phyloP scores from a whole-genome alignment of 148 eudicot species.

The Simmondsia chinensis region DNA sequence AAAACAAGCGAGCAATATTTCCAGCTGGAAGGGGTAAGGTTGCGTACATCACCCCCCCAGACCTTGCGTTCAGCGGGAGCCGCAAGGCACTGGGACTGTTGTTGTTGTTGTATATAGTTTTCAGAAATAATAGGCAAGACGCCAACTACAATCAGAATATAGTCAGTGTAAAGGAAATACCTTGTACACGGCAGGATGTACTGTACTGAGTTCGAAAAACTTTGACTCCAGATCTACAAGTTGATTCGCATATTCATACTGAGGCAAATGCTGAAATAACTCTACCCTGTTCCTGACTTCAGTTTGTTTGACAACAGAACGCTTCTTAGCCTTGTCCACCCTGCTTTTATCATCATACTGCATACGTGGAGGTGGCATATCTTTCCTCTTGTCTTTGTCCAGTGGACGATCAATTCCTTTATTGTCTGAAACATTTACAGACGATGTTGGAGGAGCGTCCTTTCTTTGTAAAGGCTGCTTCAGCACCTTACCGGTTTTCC shows the following conservation, averaged over 20 bases:
- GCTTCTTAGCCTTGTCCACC: slow-evolving; percentile 80
- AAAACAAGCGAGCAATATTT: too few relatives aligned
- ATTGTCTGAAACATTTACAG: slow-evolving; percentile 38
- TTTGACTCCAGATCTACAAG: slow-evolving; percentile 64
- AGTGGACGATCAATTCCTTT: slow-evolving; percentile 51
- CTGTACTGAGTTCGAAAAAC: slow-evolving; percentile 48
- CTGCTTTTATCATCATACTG: slow-evolving; percentile 84
- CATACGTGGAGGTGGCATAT: slow-evolving; percentile 73
- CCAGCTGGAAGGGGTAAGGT: too few relatives aligned
- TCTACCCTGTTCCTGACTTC: slow-evolving; percentile 79
- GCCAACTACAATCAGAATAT: not conserved
- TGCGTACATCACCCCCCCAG: too few relatives aligned
- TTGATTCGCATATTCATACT: slow-evolving; percentile 74
- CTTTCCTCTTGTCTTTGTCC: slow-evolving; percentile 82
- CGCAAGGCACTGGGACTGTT: too few relatives aligned
- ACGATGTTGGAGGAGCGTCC: slow-evolving; percentile 27
- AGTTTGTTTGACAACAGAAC: slow-evolving; percentile 58
- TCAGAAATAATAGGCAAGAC: not conserved
- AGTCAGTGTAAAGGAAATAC: slow-evolving; percentile 20
- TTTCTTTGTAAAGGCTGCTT: slow-evolving; percentile 49
- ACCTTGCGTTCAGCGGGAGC: too few relatives aligned
- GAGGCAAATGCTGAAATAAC: slow-evolving; percentile 83
- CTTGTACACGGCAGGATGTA: slow-evolving; percentile 93
- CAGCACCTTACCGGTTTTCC: slow-evolving; percentile 25
- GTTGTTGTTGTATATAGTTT: too few relatives aligned